phyloP scores from a whole-genome alignment of 106 monocot genomes.

The Posidonia australis region DNA sequence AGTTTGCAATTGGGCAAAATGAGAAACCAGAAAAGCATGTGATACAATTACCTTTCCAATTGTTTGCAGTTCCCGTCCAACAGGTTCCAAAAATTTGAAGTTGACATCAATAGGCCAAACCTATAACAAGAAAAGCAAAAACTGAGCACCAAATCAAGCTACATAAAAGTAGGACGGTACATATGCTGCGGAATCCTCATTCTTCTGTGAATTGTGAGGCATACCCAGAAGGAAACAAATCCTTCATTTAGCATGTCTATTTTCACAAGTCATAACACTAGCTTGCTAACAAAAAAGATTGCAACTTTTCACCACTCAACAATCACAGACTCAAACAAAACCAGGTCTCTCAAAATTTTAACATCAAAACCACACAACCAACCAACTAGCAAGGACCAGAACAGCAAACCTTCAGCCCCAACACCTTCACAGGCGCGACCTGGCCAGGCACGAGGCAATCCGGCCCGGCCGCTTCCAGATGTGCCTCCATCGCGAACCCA shows the following conservation, averaged over 20 bases:
- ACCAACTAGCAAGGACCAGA: background rate
- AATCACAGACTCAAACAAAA: background rate
- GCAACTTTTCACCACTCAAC: too few species aligned
- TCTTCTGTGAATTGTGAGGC: background rate
- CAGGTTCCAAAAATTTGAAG: conserved; percentile 71
- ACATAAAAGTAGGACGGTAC: background rate
- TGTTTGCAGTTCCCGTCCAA: conserved; percentile 54
- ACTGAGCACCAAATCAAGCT: background rate
- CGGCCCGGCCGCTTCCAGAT: conserved; percentile 71
- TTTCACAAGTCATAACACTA: too few species aligned
- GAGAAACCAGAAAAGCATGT: background rate
- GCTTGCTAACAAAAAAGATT: too few species aligned
- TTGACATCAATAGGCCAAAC: conserved; percentile 76
- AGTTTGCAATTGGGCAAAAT: too few species aligned
- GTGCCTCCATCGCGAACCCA: conserved; percentile 71
- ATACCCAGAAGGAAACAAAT: background rate
- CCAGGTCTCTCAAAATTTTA: background rate
- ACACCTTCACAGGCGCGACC: conserved; percentile 52
- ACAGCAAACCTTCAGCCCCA: conserved; percentile 66
- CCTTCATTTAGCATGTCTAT: too few species aligned
- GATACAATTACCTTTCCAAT: conserved; percentile 60
- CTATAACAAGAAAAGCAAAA: conserved; percentile 23
- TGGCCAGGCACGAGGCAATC: conserved; percentile 87
- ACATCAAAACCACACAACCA: background rate
- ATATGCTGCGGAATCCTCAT: background rate